A percentile compares a stretch with the other conserved stretches of the same genome.
Evolutionary conservation across 768 basidiomycete species (phyloP).

Genomic region (Lactarius hengduanensis): DNA sequence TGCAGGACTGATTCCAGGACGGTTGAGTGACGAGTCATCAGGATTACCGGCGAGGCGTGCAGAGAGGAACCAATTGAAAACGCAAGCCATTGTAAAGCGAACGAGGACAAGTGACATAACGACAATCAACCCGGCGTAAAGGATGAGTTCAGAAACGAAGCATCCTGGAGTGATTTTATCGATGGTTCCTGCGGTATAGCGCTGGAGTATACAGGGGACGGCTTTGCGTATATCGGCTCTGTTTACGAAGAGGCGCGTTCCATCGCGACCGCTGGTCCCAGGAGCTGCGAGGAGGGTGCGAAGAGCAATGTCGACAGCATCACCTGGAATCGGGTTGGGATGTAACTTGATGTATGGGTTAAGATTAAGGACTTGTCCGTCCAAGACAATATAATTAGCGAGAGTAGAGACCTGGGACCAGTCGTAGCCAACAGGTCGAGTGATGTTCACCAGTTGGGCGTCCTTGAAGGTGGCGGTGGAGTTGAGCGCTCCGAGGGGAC

Average conservation of each 20-base stretch:
- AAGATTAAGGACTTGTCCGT: conserved; percentile 94
- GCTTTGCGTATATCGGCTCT: conserved; percentile 60
- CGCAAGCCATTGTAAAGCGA: conserved; percentile 92
- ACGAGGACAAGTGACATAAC: conserved; percentile 88
- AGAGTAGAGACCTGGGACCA: conserved; percentile 85
- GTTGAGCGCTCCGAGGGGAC: conserved; percentile 64
- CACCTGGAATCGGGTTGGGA: conserved; percentile 60
- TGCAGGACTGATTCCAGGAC: conserved; percentile 87
- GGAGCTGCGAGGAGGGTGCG: conserved; percentile 63
- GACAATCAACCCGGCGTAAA: conserved; percentile 88
- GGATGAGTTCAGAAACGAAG: conserved; percentile 84
- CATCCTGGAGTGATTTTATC: conserved; percentile 97
- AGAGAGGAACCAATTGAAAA: conserved; percentile 97
- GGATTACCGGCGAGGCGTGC: conserved; percentile 77
- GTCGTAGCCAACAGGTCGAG: conserved; percentile 76
- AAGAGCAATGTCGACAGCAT: conserved; percentile 80
- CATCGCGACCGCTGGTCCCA: conserved; percentile 74
- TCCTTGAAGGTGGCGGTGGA: conserved; percentile 52
- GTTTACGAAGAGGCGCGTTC: conserved; percentile 82
- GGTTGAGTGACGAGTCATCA: conserved; percentile 64
- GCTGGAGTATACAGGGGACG: conserved; percentile 75
- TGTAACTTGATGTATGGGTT: conserved; percentile 79
- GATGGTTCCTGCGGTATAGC: conserved; percentile 92
- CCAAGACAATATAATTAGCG: conserved; percentile 78
- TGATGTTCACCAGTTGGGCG: conserved; percentile 67